Conservation (phyloP, 2,329 filamentous ascomycete species). For the Colletotrichum higginsianum region DNA sequence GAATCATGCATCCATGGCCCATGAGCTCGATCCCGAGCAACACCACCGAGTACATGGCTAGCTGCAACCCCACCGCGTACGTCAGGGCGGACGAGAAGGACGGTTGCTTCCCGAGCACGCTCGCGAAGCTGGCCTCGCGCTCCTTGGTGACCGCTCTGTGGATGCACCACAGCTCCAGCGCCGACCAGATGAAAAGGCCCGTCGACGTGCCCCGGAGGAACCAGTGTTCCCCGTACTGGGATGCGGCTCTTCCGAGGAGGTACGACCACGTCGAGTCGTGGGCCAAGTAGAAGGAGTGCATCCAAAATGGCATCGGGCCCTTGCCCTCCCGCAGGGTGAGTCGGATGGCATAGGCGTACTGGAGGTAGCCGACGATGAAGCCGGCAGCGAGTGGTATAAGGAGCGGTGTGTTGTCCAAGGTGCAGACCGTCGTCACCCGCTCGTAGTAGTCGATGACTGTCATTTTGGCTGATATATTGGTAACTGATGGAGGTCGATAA, state of each 20-base stretch:
- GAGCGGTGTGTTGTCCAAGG: constrained; percentile 22
- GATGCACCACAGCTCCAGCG: constrained; percentile 40
- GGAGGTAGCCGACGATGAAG: constrained; percentile 37
- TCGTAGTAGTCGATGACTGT: constrained; percentile 19
- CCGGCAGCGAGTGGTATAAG: neutral
- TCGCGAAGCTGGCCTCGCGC: constrained; percentile 26
- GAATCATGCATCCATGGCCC: constrained; percentile 35
- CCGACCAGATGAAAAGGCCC: constrained; percentile 25
- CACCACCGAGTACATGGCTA: constrained; percentile 33
- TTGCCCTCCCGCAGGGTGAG: constrained; percentile 35
- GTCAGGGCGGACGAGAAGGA: constrained; percentile 2
- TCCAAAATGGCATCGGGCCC: constrained; percentile 42
- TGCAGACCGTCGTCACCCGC: constrained; percentile 12
- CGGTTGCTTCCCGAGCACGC: constrained; percentile 9
- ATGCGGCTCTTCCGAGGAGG: constrained; percentile 23
- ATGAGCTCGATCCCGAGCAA: constrained; percentile 33
- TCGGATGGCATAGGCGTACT: constrained; percentile 38
- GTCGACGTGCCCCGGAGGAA: constrained; percentile 23
- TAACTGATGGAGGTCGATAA: too few relatives aligned
- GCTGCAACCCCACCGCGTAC: constrained; percentile 27
- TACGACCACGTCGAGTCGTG: constrained; percentile 42
- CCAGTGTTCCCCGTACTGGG: constrained; percentile 32
- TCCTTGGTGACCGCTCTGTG: constrained; percentile 31
- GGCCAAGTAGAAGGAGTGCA: constrained; percentile 42
- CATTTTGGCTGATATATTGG: neutral